Conservation (phyloP, 1,139 yeast genomes). For the Geotrichum histeridarum region DNA sequence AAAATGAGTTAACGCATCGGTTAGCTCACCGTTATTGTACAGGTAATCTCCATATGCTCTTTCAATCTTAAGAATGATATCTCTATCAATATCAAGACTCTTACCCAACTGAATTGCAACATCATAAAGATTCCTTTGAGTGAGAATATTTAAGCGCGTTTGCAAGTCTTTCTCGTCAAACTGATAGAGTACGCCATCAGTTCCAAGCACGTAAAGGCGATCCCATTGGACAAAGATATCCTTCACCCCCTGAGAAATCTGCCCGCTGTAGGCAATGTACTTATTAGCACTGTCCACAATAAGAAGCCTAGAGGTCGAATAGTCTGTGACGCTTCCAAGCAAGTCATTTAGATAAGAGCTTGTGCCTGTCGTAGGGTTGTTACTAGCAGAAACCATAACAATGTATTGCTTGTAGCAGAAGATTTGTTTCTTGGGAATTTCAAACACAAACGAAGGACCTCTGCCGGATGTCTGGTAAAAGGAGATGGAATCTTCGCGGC, state of each 20-base stretch:
- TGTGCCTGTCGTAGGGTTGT: conserved; percentile 15
- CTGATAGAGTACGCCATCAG: conserved; percentile 70
- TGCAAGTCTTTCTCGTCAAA: conserved; percentile 61
- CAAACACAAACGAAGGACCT: conserved; percentile 54
- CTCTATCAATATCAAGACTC: conserved; percentile 40
- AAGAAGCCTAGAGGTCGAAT: conserved; percentile 46
- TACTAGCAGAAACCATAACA: conserved; percentile 49
- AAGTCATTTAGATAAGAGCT: conserved; percentile 22
- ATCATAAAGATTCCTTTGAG: conserved; percentile 65
- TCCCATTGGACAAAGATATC: conserved; percentile 54
- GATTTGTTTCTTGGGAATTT: conserved; percentile 53
- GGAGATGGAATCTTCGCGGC: conserved; percentile 47
- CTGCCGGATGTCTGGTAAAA: conserved; percentile 55
- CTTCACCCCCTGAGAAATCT: conserved; percentile 58
- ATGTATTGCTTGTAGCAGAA: conserved; percentile 49
- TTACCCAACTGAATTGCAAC: conserved; percentile 69
- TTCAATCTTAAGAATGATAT: conserved; percentile 47
- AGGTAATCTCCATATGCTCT: conserved; percentile 66
- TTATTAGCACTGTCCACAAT: conserved; percentile 66
- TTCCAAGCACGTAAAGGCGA: conserved; percentile 56
- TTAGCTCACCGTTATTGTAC: conserved; percentile 58
- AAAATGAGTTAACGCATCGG: conserved; percentile 67
- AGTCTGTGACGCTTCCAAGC: conserved; percentile 20
- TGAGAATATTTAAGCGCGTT: conserved; percentile 64
- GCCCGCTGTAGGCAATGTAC: conserved; percentile 63